Base-by-base conservation (phyloP, 352 stramenopile species). In the Phytophthora pini region DNA sequence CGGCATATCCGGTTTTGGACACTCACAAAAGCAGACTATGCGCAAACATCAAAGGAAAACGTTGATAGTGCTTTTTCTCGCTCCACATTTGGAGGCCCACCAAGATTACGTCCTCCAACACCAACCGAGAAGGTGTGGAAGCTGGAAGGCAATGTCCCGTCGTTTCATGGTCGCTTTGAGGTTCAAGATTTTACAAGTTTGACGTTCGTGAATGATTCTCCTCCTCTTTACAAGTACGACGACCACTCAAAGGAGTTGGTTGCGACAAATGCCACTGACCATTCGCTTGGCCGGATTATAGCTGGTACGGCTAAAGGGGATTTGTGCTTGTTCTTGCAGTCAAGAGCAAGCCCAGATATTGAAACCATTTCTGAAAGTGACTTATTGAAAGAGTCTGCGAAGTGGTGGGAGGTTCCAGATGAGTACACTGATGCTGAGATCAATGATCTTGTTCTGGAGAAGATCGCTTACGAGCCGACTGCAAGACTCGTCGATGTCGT, bases 1-100 rank as follows among this genome's bases (percentile, higher is more conserved):
- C 76, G 83, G 5, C 84, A 92, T 61, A 92, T 90, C 48, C 76
- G 83, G 2, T 92, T 92, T 55, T 92, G 84, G 84, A 88, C 81
- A 5, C 65, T 92, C 27, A 81, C 78, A 10, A 87, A 86, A 46
- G 75, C 74, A 24, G 77, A 88, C 36, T 89, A 82, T 32, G 63
- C 70, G 7, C 54, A 76, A 2, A 24, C 51, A 7, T 84, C 69
- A 8, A 76, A 82, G 45, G 78, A 82, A 47, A 87, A 68, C 8
- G 77, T 76, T 34, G 63, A 90, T 13, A 86, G 76, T 51, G 84
- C 80, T 13, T 92, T 90, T 64, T 83, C 70, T 38, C 74, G 82
- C 2, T 89, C 79, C 1, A 69, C 77, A 2, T 92, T 92, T 66
- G 84, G 84, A 22, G 65, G 78, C 3, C 84, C 84, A 10, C 57